Evolutionary conservation across 495 filamentous ascomycete genomes (phyloP).

Genomic region (Penicillium malachiteum): DNA sequence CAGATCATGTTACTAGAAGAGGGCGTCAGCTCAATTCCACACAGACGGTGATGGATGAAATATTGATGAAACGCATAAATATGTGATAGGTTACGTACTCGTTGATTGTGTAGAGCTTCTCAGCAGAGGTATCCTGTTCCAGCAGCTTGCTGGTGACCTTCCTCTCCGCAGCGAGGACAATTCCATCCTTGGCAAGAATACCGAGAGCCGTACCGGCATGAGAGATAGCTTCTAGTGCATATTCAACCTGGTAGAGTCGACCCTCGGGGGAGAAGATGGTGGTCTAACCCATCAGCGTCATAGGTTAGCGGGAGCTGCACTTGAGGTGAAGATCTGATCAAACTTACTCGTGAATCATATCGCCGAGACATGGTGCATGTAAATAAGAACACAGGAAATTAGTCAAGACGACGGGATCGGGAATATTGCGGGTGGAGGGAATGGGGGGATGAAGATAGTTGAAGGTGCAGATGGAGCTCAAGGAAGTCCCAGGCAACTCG

Average conservation of each 20-base stretch:
- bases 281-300: constrained; percentile 63
- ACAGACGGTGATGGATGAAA: neutral
- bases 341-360: constrained; percentile 91
- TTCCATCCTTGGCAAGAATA: constrained; percentile 95
- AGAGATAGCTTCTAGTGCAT: constrained; percentile 97
- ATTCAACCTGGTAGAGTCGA: constrained; percentile 98
- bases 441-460: constrained; percentile 21
- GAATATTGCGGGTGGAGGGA: constrained; percentile 7
- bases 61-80: neutral
- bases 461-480: constrained; percentile 18
- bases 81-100: constrained; percentile 61
- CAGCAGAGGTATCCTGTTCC: constrained; percentile 98
- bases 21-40: neutral
- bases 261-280: constrained; percentile 99
- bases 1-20: constrained; percentile 94
- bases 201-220: constrained; percentile 96
- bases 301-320: constrained; percentile 45
- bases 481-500: constrained; percentile 47
- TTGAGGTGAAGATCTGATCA: constrained; percentile 19
- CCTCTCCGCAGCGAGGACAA: constrained; percentile 96
- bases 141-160: constrained; percentile 99
- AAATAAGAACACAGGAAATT: constrained; percentile 11
- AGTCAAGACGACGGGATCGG: constrained; percentile 3
- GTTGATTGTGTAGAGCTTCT: constrained; percentile 99
- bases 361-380: constrained; percentile 80